Conservation (phyloP, 2,329 filamentous ascomycete species). For the Aurifilum marmelostoma region DNA sequence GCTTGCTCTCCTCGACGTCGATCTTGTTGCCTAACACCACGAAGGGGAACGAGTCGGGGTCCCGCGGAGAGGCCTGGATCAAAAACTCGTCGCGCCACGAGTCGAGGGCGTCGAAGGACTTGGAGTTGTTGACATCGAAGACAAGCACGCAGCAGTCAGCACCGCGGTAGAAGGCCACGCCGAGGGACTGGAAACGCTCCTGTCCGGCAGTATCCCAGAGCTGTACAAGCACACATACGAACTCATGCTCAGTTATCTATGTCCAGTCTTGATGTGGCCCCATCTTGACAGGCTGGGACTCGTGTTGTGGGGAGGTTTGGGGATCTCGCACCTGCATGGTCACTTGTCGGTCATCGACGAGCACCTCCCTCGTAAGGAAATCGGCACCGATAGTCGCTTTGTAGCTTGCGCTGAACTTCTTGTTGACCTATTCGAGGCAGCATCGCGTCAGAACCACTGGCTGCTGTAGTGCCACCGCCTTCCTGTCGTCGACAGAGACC, state of each 20-base stretch:
- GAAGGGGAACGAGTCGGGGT: constrained; percentile 97
- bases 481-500: too few species aligned
- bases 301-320: neutral
- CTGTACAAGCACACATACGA: constrained; percentile 48
- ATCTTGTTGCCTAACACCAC: constrained; percentile 99
- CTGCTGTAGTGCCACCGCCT: neutral
- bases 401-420: constrained; percentile 99
- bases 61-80: constrained; percentile 93
- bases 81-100: constrained; percentile 98
- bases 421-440: constrained; percentile 77
- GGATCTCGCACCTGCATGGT: constrained; percentile 73
- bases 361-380: constrained; percentile 96
- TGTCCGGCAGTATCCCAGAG: constrained; percentile 98
- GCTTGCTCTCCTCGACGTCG: constrained; percentile 96
- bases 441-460: constrained; percentile 15
- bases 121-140: constrained; percentile 98
- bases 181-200: constrained; percentile 91
- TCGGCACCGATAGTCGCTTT: constrained; percentile 99
- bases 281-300: neutral
- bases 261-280: neutral
- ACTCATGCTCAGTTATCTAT: constrained; percentile 14
- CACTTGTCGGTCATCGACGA: constrained; percentile 95
- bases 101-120: constrained; percentile 97
- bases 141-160: constrained; percentile 98
- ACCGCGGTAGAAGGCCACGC: constrained; percentile 95